Evolutionary conservation across 1,284 basidiomycete genomes (phyloP).

Genomic region (Papiliotrema flavescens): DNA sequence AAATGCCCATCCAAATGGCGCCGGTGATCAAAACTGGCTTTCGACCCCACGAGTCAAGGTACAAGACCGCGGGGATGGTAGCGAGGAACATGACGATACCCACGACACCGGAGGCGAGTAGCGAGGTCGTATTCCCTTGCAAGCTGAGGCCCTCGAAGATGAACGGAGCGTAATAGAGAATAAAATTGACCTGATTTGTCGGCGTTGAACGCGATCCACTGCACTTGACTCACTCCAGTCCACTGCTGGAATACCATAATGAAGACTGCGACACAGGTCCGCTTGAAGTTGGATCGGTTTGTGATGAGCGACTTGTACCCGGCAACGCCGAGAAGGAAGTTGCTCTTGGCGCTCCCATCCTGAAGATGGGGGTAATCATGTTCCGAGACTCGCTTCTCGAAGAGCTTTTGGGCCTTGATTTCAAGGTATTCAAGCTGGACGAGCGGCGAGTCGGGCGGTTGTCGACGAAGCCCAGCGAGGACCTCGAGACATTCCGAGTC

Average conservation of each 20-base stretch:
- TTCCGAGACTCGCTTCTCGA: conserved; percentile 44
- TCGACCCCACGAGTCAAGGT: conserved; percentile 29
- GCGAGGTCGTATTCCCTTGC: conserved; percentile 25
- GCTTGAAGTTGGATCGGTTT: conserved; percentile 30
- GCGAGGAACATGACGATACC: conserved; percentile 39
- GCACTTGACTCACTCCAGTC: conserved; percentile 3
- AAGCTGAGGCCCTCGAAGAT: conserved; percentile 26
- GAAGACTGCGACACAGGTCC: conserved; percentile 33
- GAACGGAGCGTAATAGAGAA: conserved; percentile 22
- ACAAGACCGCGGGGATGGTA: conserved; percentile 32
- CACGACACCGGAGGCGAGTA: conserved; percentile 45
- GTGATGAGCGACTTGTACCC: conserved; percentile 1
- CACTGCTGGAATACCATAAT: conserved; percentile 41
- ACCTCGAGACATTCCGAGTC: conserved; percentile 57
- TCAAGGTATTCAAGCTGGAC: conserved; percentile 74
- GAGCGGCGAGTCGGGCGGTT: conserved; percentile 59
- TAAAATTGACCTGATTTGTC: conserved; percentile 13
- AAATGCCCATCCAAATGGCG: conserved; percentile 23
- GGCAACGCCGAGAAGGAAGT: neutral
- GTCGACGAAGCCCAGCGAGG: conserved; percentile 58
- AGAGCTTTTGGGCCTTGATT: conserved; percentile 68
- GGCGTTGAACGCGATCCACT: neutral
- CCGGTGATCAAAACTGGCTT: conserved; percentile 21
- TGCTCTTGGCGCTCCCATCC: conserved; percentile 2
- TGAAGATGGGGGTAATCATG: conserved; percentile 3